phyloP scores from a whole-genome alignment of 768 basidiomycete genomes.

The Botryobasidium botryosum region DNA sequence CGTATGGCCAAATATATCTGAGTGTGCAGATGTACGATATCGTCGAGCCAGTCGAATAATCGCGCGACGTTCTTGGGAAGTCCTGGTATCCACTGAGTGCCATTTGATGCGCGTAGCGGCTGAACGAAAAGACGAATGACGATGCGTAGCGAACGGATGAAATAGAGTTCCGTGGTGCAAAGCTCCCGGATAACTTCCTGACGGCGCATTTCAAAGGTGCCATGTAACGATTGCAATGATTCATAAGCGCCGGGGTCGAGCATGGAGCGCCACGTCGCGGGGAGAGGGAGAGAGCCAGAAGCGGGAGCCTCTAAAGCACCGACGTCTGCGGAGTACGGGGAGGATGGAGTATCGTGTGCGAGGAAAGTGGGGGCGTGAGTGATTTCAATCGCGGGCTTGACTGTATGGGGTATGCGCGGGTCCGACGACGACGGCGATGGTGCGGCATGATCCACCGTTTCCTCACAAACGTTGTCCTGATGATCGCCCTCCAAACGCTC shows the following conservation, averaged over 20 bases:
- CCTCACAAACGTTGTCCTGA: too few species aligned
- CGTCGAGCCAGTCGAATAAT: constrained; percentile 78
- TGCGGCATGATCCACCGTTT: too few species aligned
- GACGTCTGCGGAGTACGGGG: too few species aligned
- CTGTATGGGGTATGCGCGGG: too few species aligned
- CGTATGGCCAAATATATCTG: constrained; percentile 38
- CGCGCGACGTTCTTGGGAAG: constrained; percentile 51
- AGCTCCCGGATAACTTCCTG: constrained; percentile 57
- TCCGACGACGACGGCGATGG: too few species aligned
- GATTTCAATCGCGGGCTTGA: too few species aligned
- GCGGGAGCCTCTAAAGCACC: too few species aligned
- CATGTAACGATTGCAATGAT: constrained; percentile 25
- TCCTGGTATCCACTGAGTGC: constrained; percentile 59
- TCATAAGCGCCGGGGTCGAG: constrained; percentile 21
- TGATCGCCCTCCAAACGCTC: too few species aligned
- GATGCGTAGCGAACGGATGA: constrained; percentile 46
- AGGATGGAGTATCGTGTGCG: too few species aligned
- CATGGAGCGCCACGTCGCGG: constrained; percentile 24
- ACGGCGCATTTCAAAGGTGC: constrained; percentile 36
- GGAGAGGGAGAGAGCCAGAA: too few species aligned
- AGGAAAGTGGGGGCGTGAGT: too few species aligned
- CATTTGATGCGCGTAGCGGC: constrained; percentile 57
- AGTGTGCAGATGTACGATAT: constrained; percentile 62
- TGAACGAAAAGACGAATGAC: constrained; percentile 59
- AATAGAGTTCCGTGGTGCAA: constrained; percentile 45